Percentiles rank a stretch among this genome's conserved stretches.
Evolutionary conservation across 805 yeast genomes (phyloP).

Genomic region (Candida verbasci): DNA sequence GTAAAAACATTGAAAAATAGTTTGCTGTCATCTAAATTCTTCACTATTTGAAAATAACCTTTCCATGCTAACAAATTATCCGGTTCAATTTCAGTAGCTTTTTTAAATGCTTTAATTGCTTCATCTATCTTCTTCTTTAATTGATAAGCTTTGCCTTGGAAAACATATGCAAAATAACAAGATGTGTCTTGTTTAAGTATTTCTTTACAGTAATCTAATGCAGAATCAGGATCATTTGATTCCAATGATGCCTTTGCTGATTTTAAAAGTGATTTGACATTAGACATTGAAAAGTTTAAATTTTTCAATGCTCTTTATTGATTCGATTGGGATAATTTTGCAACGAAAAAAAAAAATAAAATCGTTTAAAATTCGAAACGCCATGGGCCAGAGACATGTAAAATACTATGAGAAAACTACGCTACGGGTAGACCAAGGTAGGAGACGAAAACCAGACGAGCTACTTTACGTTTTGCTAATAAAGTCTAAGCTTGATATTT

Average conservation of each 20-base stretch:
- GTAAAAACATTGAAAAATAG: constrained; percentile 47
- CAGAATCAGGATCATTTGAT: constrained; percentile 56
- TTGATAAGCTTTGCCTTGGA: constrained; percentile 68
- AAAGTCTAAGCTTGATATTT: too few species aligned
- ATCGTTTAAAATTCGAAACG: too few species aligned
- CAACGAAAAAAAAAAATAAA: too few species aligned
- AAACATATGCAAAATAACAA: constrained; percentile 63
- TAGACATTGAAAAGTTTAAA: constrained; percentile 12
- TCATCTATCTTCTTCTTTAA: constrained; percentile 30
- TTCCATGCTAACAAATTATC: constrained; percentile 71
- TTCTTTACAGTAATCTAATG: constrained; percentile 51
- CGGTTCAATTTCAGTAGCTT: constrained; percentile 49
- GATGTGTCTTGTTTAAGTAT: constrained; percentile 52
- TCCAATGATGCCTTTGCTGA: constrained; percentile 46
- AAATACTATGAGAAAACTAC: too few species aligned
- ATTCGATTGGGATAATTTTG: too few species aligned
- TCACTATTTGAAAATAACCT: constrained; percentile 56
- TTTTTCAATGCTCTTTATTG: too few species aligned
- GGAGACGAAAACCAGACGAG: too few species aligned
- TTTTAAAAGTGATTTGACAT: constrained; percentile 25
- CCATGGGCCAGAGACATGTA: too few species aligned
- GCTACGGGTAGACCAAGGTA: too few species aligned
- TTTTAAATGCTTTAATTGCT: constrained; percentile 42
- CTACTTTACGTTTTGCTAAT: too few species aligned
- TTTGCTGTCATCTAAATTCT: constrained; percentile 31